phyloP scores from a whole-genome alignment of 1,284 basidiomycete species.

The Mycena citricolor region DNA sequence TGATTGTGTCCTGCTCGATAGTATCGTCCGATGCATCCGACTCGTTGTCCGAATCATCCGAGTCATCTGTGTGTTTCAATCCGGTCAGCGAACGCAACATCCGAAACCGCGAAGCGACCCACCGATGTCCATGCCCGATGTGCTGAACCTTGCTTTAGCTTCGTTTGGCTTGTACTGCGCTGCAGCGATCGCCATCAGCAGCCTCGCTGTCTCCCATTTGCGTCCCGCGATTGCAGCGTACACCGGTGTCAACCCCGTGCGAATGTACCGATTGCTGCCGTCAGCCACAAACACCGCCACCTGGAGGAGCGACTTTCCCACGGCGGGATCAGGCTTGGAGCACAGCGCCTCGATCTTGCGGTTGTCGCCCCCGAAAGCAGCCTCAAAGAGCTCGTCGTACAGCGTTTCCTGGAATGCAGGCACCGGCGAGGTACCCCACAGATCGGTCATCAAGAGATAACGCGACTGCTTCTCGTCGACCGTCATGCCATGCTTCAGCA shows the following conservation, averaged over 20 bases:
- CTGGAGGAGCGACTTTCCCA: slow-evolving; percentile 37
- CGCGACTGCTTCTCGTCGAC: slow-evolving; percentile 7
- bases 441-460: slow-evolving; percentile 20
- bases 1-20: slow-evolving; percentile 37
- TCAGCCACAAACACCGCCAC: slow-evolving; percentile 39
- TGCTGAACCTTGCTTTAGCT: slow-evolving; percentile 35
- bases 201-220: slow-evolving; percentile 52
- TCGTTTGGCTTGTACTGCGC: slow-evolving; percentile 49
- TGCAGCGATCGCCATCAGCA: slow-evolving; percentile 51
- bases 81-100: slow-evolving; percentile 7
- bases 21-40: slow-evolving; percentile 39
- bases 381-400: slow-evolving; percentile 55
- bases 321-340: slow-evolving; percentile 38
- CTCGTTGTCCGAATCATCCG: slow-evolving; percentile 36
- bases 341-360: slow-evolving; percentile 49
- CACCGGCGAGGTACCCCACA: slow-evolving; percentile 25
- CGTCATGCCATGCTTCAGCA: background rate
- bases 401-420: slow-evolving; percentile 31
- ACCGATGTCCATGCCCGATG: slow-evolving; percentile 37
- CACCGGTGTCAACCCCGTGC: slow-evolving; percentile 43
- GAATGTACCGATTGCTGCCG: slow-evolving; percentile 17
- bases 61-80: slow-evolving; percentile 29
- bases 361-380: slow-evolving; percentile 50
- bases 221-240: slow-evolving; percentile 46
- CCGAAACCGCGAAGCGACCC: slow-evolving; percentile 6